Evolutionary conservation across 2,329 filamentous ascomycete genomes (phyloP).

Genomic region (Aspergillus flavus): DNA sequence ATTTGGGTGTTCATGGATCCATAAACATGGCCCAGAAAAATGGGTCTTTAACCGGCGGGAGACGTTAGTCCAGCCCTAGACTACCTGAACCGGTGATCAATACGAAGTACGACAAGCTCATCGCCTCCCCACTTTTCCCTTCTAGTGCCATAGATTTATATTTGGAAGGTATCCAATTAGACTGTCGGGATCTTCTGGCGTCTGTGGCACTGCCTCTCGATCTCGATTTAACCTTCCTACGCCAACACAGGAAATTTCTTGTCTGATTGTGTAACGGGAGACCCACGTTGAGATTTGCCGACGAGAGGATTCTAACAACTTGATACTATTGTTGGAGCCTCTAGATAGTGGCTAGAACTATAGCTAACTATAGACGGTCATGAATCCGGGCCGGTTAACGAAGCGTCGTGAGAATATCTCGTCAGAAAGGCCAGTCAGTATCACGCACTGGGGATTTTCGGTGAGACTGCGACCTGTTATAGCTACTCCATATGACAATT

Average conservation of each 20-base stretch:
- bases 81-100: not conserved
- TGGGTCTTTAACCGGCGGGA: not conserved
- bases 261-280: not conserved
- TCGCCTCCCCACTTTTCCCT: not conserved
- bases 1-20: not conserved
- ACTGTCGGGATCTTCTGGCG: not conserved
- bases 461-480: not conserved
- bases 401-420: no score
- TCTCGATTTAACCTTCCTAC: not conserved
- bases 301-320: not conserved
- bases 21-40: not conserved
- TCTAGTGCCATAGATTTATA: not conserved
- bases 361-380: no score
- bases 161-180: not conserved
- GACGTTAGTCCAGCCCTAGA: not conserved
- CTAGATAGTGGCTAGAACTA: not conserved
- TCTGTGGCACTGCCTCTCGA: not conserved
- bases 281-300: not conserved
- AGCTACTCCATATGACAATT: not conserved
- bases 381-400: no score
- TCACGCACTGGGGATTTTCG: not conserved
- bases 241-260: not conserved
- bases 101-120: conserved; percentile 2
- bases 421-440: no score
- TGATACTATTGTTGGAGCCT: not conserved